Percentiles rank a stretch among this genome's conserved stretches.
Conservation (phyloP, 2,329 filamentous ascomycete genomes). For the Didymella sp. region DNA sequence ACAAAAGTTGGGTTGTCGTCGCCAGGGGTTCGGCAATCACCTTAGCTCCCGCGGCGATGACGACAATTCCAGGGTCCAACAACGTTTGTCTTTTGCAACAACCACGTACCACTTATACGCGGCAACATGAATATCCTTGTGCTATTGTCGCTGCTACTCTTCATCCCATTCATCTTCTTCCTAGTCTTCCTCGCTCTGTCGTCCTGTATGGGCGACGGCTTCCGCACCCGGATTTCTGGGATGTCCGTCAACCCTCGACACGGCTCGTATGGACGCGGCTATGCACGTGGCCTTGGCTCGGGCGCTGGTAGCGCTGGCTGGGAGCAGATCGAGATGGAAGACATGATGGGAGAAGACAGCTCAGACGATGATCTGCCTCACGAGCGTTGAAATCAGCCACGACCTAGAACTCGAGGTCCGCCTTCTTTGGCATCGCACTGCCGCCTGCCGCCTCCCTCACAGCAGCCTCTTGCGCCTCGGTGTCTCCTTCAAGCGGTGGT, state of each 20-base stretch:
- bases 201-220: constrained; percentile 61
- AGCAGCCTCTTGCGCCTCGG: constrained; percentile 62
- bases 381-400: not conserved
- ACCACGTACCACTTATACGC: constrained; percentile 4
- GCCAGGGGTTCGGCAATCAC: constrained; percentile 25
- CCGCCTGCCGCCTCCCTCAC: constrained; percentile 44
- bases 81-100: constrained; percentile 4
- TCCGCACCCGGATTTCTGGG: constrained; percentile 55
- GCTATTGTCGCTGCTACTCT: constrained; percentile 43
- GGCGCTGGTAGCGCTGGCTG: constrained; percentile 62
- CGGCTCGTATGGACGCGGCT: constrained; percentile 62
- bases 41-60: constrained; percentile 15
- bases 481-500: constrained; percentile 82
- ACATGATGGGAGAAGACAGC: constrained; percentile 60
- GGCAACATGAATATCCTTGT: constrained; percentile 45
- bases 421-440: constrained; percentile 60
- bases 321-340: constrained; percentile 69
- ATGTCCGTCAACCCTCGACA: constrained; percentile 53
- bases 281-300: constrained; percentile 63
- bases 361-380: constrained; percentile 30
- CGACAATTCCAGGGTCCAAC: constrained; percentile 17
- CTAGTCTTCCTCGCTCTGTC: constrained; percentile 62
- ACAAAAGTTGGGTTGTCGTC: constrained; percentile 25
- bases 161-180: constrained; percentile 48
- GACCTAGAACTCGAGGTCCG: constrained; percentile 71